phyloP scores from a whole-genome alignment of 108 stramenopile genomes.

The Fistulifera pelliculosa region DNA sequence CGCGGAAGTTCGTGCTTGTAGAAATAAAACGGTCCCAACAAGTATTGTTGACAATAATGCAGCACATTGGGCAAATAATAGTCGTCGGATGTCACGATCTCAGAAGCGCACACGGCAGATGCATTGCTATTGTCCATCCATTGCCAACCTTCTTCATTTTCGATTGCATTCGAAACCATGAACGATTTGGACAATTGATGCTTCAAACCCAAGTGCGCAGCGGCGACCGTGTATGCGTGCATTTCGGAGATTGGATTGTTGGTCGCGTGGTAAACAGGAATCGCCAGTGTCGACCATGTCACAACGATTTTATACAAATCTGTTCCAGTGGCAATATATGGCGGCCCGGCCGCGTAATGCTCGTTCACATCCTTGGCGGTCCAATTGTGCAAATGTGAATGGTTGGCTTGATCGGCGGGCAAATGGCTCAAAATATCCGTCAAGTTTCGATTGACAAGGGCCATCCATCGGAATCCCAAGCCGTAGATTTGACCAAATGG shows the following conservation, averaged over 20 bases:
- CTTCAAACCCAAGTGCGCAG: constrained; percentile 62
- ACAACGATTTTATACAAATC: constrained; percentile 62
- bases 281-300: constrained; percentile 58
- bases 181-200: constrained; percentile 54
- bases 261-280: constrained; percentile 56
- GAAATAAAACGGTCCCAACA: constrained; percentile 26
- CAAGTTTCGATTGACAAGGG: constrained; percentile 43
- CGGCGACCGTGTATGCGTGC: constrained; percentile 83
- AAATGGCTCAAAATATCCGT: neutral
- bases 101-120: constrained; percentile 53
- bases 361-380: constrained; percentile 24
- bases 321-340: constrained; percentile 61
- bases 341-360: constrained; percentile 68
- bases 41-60: constrained; percentile 54
- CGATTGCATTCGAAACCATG: constrained; percentile 52
- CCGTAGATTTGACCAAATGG: constrained; percentile 89
- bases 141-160: constrained; percentile 52
- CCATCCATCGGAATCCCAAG: constrained; percentile 15
- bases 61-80: constrained; percentile 29
- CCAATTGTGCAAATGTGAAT: neutral
- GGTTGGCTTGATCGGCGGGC: neutral
- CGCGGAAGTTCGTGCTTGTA: constrained; percentile 63
- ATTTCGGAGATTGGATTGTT: constrained; percentile 80
- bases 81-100: constrained; percentile 16
- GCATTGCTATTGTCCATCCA: constrained; percentile 33